Percentiles rank a stretch among this genome's conserved stretches.
Conservation (phyloP, 2,329 filamentous ascomycete species). For the Ophiostoma triangulosporum region DNA sequence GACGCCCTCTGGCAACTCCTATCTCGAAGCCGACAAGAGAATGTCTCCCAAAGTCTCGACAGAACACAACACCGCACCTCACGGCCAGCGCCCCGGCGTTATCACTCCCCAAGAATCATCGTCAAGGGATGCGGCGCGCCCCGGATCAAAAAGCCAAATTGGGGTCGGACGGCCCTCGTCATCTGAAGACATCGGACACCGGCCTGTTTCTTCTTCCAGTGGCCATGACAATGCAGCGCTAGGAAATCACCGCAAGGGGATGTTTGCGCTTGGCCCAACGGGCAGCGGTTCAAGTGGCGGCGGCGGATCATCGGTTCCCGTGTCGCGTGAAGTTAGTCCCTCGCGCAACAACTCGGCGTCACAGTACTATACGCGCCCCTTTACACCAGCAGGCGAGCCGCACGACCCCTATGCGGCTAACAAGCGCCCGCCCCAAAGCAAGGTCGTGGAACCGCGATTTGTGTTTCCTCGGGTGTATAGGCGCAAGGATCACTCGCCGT, state of each 20-base stretch:
- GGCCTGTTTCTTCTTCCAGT: conserved; percentile 25
- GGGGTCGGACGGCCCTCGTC: conserved; percentile 18
- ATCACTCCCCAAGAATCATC: conserved; percentile 61
- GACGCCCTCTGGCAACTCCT: conserved; percentile 64
- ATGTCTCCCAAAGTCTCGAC: conserved; percentile 4
- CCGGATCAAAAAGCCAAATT: conserved; percentile 23
- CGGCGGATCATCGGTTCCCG: conserved; percentile 35
- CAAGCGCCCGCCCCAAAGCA: conserved; percentile 55
- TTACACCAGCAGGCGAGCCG: conserved; percentile 63
- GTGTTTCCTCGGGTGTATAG: conserved; percentile 69
- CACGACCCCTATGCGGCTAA: conserved; percentile 82
- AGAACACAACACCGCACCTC: conserved; percentile 10
- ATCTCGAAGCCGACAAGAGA: conserved; percentile 24
- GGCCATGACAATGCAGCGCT: conserved; percentile 16
- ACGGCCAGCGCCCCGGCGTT: conserved; percentile 17
- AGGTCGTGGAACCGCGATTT: conserved; percentile 68
- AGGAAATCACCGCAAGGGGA: conserved; percentile 35
- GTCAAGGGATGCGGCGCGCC: conserved; percentile 35
- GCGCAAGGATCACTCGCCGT: conserved; percentile 50
- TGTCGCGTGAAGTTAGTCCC: conserved; percentile 50
- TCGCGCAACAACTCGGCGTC: conserved; percentile 45
- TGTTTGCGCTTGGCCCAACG: conserved; percentile 36
- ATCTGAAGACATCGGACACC: conserved; percentile 26
- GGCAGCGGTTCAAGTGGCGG: conserved; percentile 22
- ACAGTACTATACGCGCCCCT: conserved; percentile 55